Conservation (phyloP, 176 grass and related monocot species). For the Triticum dicoccoides region DNA sequence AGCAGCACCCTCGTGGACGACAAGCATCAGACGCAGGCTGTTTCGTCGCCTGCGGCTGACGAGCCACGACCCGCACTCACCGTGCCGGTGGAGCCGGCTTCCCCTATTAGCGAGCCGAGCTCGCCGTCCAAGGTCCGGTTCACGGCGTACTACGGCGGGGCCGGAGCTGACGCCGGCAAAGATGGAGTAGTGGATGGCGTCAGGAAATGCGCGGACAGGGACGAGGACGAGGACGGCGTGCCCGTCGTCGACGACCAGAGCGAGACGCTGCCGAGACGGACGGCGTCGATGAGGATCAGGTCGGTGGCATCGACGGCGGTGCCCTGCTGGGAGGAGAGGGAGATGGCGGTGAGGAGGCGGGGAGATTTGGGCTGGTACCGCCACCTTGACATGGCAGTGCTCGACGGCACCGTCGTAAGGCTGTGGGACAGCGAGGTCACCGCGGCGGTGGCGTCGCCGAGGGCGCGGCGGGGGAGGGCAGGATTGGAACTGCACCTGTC, state of each 20-base stretch:
- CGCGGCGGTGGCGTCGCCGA: neutral
- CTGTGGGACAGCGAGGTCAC: slow-evolving; percentile 57
- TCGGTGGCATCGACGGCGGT: neutral
- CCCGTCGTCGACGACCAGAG: neutral
- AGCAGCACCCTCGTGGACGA: neutral
- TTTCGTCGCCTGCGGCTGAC: neutral
- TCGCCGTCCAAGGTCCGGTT: slow-evolving; percentile 51
- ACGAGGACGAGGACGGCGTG: neutral
- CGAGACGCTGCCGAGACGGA: slow-evolving; percentile 3
- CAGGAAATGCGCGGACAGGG: neutral
- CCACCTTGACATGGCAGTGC: slow-evolving; percentile 46
- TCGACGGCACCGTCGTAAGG: slow-evolving; percentile 59
- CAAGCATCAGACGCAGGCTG: neutral
- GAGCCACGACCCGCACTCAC: neutral
- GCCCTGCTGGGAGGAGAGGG: slow-evolving; percentile 39
- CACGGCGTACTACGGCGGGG: slow-evolving; percentile 53
- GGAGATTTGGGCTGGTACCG: slow-evolving; percentile 61
- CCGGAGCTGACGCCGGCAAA: neutral
- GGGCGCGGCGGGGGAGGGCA: neutral
- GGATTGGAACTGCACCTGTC: slow-evolving; percentile 19
- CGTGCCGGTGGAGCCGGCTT: neutral
- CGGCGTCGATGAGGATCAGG: neutral
- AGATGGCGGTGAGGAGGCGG: slow-evolving; percentile 29
- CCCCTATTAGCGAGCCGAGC: slow-evolving; percentile 11
- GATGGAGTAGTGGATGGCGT: slow-evolving; percentile 14